Conservation (phyloP, 257 asterid species). For the Gardenia jasminoides region DNA sequence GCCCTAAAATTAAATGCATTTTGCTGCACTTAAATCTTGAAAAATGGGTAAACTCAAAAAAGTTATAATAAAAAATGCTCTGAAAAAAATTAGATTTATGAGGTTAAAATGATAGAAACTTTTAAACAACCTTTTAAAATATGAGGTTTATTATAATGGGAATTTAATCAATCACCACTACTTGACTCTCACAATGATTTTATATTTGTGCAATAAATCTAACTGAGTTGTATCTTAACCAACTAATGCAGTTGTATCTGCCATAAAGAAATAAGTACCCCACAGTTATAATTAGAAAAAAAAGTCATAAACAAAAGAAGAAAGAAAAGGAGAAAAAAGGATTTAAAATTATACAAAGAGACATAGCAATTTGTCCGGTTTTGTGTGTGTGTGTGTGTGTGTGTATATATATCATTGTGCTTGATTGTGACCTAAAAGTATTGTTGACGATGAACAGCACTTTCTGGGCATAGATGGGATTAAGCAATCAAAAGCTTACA, state of each 20-base stretch:
- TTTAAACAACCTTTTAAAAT: too few species aligned
- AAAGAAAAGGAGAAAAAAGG: background rate
- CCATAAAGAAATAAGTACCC: too few species aligned
- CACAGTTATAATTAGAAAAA: too few species aligned
- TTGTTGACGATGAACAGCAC: slow-evolving; percentile 1
- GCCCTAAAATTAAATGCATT: background rate
- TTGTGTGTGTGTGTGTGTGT: too few species aligned
- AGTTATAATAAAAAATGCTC: too few species aligned
- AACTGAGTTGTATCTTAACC: background rate
- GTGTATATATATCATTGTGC: background rate
- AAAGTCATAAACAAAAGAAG: too few species aligned
- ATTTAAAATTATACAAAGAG: background rate
- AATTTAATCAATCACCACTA: background rate
- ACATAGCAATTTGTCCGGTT: background rate
- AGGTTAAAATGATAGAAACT: too few species aligned
- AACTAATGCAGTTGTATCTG: background rate
- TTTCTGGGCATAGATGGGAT: slow-evolving; percentile 4
- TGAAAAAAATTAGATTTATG: background rate
- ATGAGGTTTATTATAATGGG: too few species aligned
- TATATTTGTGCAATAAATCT: background rate
- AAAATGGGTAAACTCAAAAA: background rate
- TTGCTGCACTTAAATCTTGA: background rate
- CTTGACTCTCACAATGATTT: background rate
- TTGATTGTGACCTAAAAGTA: slow-evolving; percentile 12
- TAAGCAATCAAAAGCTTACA: slow-evolving; percentile 5